A percentile compares a stretch with the other conserved stretches of the same genome.
Evolutionary conservation across 2,329 filamentous ascomycete genomes (phyloP).

Genomic region (Cytospora piceae): DNA sequence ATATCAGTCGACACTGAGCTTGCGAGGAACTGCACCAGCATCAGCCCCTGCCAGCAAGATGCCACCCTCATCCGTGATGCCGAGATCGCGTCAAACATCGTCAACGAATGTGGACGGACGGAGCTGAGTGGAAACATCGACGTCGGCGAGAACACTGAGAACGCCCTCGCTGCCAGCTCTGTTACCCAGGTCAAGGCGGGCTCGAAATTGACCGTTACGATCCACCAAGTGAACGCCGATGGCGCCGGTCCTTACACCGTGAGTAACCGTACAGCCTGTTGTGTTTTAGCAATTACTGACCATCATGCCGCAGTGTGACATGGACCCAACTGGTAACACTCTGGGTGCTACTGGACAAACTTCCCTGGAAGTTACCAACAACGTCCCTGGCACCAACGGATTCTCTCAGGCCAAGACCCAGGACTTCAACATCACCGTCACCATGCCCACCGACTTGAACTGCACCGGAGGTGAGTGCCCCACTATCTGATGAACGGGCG

Average conservation of each 20-base stretch:
- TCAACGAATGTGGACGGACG: conserved; percentile 66
- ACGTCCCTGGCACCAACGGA: conserved; percentile 60
- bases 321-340: conserved; percentile 50
- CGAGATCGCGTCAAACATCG: conserved; percentile 55
- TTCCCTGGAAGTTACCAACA: conserved; percentile 57
- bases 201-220: conserved; percentile 46
- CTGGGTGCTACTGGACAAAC: conserved; percentile 40
- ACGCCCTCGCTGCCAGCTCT: conserved; percentile 47
- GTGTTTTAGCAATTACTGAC: background rate
- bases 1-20: conserved; percentile 53
- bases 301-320: conserved; percentile 43
- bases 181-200: conserved; percentile 54
- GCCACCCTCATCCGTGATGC: conserved; percentile 65
- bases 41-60: conserved; percentile 69
- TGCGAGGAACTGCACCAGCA: conserved; percentile 65
- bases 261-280: background rate
- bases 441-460: conserved; percentile 50
- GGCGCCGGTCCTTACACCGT: conserved; percentile 52
- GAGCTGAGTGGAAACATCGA: conserved; percentile 62
- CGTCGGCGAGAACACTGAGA: conserved; percentile 56
- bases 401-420: conserved; percentile 59
- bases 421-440: conserved; percentile 58
- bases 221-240: conserved; percentile 55
- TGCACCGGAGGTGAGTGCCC: conserved; percentile 51
- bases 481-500: no score